Base-by-base conservation (phyloP, 2,329 filamentous ascomycete species). In the Leptodontidium sp. region DNA sequence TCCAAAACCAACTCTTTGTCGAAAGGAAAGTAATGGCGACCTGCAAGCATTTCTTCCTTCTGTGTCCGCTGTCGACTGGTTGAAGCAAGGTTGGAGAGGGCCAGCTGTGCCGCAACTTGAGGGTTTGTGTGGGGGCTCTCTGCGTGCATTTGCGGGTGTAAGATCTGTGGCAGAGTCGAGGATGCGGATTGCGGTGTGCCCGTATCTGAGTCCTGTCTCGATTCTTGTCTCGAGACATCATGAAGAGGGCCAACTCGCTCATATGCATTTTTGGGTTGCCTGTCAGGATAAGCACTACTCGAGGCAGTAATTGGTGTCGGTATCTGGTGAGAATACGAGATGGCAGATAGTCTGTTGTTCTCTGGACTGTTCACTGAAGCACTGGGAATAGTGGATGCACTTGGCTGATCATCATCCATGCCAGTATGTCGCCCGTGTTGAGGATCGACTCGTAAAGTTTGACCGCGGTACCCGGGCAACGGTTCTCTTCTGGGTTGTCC, bases 11-110 rank as follows among this genome's bases (percentile, higher is more conserved):
- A 86, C 75, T 93, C 90, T 69, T 89, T 87, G 77, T 93, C 90
- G 71, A 91, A 94, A 7, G 93, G 92, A 70, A 90, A 90, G 80
- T 93, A 98, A n/a, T 88, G 86, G 50, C 92, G 86, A 14, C 93
- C 93, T 40, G 85, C 85, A 17, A 97, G 83, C 95, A 98, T 98
- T 78, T 96, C 93, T 69, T 97, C 92, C 80, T 96, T 96, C 78
- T 97, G 93, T 1, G 90, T 91, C 69, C 85, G 81, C 75, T 49
- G 73, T 55, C 75, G 72, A 55, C 15, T 71, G 29, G 71, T 71
- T 15, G 72, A 76, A 55, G 76, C 76, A 58, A 76, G 77, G 59
- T 77, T 78, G 17, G 75, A 77, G 29, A 78, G 70, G 11, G 75
- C 76, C n/a, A 79, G 67, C 70, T 76, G 78, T 43, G 75, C 78